phyloP scores from a whole-genome alignment of 441 rosid species.

The Aquilaria agallochum region DNA sequence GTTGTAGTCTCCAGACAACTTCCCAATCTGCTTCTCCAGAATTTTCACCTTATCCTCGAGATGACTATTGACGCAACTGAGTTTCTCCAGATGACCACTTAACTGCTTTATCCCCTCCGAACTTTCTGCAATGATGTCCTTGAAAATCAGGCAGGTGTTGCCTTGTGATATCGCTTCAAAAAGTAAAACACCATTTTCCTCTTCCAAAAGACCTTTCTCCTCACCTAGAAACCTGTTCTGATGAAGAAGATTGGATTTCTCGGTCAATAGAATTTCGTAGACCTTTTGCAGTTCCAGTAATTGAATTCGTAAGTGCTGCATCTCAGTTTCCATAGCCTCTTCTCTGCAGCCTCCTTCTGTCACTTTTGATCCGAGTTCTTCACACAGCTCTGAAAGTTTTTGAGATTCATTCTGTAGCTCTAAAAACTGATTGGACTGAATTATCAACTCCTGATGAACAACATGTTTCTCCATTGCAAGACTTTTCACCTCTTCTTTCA shows the following conservation, averaged over 20 bases:
- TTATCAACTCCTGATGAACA: constrained; percentile 44
- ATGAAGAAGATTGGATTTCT: constrained; percentile 39
- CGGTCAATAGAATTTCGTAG: constrained; percentile 41
- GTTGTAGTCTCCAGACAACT: constrained; percentile 48
- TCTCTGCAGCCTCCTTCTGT: constrained; percentile 50
- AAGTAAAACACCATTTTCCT: constrained; percentile 43
- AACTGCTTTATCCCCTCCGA: constrained; percentile 41
- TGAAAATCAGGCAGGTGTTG: constrained; percentile 49
- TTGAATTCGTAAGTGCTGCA: constrained; percentile 41
- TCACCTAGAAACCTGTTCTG: constrained; percentile 51
- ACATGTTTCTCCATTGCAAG: constrained; percentile 44
- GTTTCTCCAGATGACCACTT: constrained; percentile 35
- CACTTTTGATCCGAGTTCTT: constrained; percentile 48
- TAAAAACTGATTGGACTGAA: constrained; percentile 38
- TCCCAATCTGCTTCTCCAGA: constrained; percentile 46
- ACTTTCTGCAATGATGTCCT: constrained; percentile 42
- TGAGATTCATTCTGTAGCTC: constrained; percentile 39
- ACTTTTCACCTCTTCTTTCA: constrained; percentile 51
- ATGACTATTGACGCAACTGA: constrained; percentile 39
- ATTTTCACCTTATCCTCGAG: constrained; percentile 49
- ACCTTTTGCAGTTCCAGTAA: constrained; percentile 41
- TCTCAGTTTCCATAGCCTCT: constrained; percentile 51
- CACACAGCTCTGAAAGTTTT: constrained; percentile 36
- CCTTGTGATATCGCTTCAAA: constrained; percentile 50
- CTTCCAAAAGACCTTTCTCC: constrained; percentile 53